Evolutionary conservation across 2,329 filamentous ascomycete species (phyloP).

Genomic region (Colletotrichum viniferum): DNA sequence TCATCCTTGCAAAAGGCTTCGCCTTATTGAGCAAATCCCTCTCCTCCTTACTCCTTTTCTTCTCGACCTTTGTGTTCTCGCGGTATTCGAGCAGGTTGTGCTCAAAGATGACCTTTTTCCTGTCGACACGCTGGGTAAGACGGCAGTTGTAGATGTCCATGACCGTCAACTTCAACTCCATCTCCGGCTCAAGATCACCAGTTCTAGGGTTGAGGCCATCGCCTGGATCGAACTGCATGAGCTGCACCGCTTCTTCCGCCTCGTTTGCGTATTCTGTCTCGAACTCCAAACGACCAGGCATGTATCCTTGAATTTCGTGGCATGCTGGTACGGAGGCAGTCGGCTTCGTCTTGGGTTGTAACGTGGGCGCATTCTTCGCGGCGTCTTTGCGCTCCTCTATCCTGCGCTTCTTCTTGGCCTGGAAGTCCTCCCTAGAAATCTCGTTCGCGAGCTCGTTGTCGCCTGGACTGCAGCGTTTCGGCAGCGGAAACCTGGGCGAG

Average conservation of each 20-base stretch:
- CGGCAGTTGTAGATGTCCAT: constrained; percentile 98
- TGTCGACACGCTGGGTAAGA: constrained; percentile 86
- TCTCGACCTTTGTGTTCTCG: constrained; percentile 87
- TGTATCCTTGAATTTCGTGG: constrained; percentile 98
- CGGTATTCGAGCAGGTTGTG: constrained; percentile 92
- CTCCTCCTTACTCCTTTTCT: constrained; percentile 96
- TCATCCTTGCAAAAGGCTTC: constrained; percentile 95
- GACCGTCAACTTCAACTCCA: constrained; percentile 95
- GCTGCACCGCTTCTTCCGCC: constrained; percentile 95
- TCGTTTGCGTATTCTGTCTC: constrained; percentile 98
- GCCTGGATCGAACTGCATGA: constrained; percentile 97
- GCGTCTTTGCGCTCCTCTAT: constrained; percentile 92
- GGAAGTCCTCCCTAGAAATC: constrained; percentile 90
- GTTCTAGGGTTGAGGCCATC: constrained; percentile 88
- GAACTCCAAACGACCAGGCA: constrained; percentile 96
- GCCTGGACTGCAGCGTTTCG: constrained; percentile 81
- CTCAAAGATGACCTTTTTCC: constrained; percentile 96
- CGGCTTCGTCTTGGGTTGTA: constrained; percentile 92
- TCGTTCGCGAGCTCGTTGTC: constrained; percentile 80
- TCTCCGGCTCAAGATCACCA: constrained; percentile 89
- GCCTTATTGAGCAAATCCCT: constrained; percentile 88
- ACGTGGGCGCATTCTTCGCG: constrained; percentile 80
- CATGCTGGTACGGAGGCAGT: constrained; percentile 94
- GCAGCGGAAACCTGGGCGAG: constrained; percentile 83
- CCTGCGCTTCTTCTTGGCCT: constrained; percentile 86